Evolutionary conservation across 2,329 filamentous ascomycete genomes (phyloP).

Genomic region (Fusarium xylarioides): DNA sequence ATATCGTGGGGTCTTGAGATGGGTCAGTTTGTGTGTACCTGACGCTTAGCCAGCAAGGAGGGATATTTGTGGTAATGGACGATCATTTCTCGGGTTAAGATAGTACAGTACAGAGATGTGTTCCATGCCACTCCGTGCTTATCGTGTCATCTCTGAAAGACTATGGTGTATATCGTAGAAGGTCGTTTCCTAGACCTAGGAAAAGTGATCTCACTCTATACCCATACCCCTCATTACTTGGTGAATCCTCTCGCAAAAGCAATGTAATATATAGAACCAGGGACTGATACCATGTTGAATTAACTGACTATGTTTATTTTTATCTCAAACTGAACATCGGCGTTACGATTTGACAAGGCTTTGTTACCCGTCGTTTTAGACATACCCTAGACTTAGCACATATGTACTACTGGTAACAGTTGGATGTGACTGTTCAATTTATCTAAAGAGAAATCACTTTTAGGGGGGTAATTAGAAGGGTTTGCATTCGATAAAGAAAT

Average conservation of each 20-base stretch:
- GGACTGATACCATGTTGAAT: not conserved
- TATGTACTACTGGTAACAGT: not conserved
- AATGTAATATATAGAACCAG: not conserved
- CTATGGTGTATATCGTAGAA: not conserved
- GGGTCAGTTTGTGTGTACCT: not conserved
- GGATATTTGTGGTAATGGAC: not conserved
- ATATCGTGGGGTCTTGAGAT: not conserved
- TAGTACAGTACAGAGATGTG: not conserved
- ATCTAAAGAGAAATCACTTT: not conserved
- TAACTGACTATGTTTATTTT: not conserved
- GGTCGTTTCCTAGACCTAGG: not conserved
- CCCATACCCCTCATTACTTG: not conserved
- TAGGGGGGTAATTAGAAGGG: not conserved
- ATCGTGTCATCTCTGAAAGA: not conserved
- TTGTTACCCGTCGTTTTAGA: not conserved
- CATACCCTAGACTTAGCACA: not conserved
- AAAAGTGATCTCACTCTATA: not conserved
- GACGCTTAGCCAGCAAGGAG: conserved; percentile 9
- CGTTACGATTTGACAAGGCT: not conserved
- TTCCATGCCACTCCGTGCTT: not conserved
- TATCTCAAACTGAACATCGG: not conserved
- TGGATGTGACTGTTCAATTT: not conserved
- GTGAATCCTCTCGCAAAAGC: not conserved
- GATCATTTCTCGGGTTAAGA: not conserved
- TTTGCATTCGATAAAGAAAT: not conserved